Evolutionary conservation across 176 grass and related monocot genomes (phyloP).

Genomic region (Tillandsia fasciculata): DNA sequence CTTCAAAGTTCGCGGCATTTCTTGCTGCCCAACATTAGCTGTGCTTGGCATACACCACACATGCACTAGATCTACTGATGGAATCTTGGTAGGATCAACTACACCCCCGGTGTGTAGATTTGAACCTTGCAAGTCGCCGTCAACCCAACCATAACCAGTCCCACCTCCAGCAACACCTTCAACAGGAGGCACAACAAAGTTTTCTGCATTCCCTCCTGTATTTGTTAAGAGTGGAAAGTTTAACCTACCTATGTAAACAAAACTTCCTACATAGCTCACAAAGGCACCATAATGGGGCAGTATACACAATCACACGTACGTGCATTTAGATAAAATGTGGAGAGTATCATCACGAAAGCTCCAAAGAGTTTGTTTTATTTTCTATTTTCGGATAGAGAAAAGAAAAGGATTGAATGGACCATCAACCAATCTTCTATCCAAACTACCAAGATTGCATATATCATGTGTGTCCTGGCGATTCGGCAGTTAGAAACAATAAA

Average conservation of each 20-base stretch:
- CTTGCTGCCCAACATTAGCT: slow-evolving; percentile 78
- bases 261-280: not conserved
- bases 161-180: slow-evolving; percentile 97
- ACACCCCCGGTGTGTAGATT: slow-evolving; percentile 26
- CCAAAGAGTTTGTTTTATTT: no score
- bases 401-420: no score
- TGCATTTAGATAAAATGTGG: no score
- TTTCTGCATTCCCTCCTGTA: slow-evolving; percentile 35
- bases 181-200: slow-evolving; percentile 51
- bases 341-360: no score
- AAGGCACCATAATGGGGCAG: not conserved
- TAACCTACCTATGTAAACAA: not conserved
- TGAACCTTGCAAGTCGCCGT: slow-evolving; percentile 37
- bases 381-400: no score
- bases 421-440: no score
- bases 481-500: no score
- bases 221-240: not conserved
- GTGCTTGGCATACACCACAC: slow-evolving; percentile 98
- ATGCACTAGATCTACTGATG: slow-evolving; percentile 69
- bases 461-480: no score
- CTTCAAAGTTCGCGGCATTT: slow-evolving; percentile 69
- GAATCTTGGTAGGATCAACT: slow-evolving; percentile 68
- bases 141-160: slow-evolving; percentile 90
- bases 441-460: no score
- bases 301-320: no score